Evolutionary conservation across 2,329 filamentous ascomycete species (phyloP).

Genomic region (Ophiostoma ips): DNA sequence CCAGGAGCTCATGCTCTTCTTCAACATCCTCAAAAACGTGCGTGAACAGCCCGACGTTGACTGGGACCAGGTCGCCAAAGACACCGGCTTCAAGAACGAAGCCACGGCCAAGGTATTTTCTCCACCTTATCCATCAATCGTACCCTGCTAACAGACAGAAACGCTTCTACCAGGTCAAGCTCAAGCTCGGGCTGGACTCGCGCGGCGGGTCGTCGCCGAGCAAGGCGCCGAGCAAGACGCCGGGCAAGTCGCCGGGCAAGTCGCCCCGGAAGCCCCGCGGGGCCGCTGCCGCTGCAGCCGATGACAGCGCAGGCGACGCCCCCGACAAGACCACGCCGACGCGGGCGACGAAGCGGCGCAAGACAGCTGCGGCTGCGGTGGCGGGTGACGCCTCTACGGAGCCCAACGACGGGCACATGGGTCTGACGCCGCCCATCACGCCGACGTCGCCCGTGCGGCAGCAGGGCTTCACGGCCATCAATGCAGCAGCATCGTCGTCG

Average conservation of each 20-base stretch:
- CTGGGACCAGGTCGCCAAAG: constrained; percentile 31
- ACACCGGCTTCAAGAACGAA: constrained; percentile 30
- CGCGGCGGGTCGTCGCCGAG: not conserved
- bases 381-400: not conserved
- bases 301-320: no score
- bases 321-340: not conserved
- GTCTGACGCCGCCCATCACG: not conserved
- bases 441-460: not conserved
- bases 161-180: constrained; percentile 36
- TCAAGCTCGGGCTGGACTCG: constrained; percentile 27
- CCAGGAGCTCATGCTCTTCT: constrained; percentile 30
- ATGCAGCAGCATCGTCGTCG: no score
- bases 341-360: not conserved
- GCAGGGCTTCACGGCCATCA: not conserved
- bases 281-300: no score
- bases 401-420: not conserved
- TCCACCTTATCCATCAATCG: not conserved
- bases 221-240: not conserved
- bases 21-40: constrained; percentile 30
- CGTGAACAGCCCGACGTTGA: constrained; percentile 31
- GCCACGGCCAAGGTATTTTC: constrained; percentile 29
- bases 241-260: constrained; percentile 1
- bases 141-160: not conserved
- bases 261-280: no score
- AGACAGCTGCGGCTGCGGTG: not conserved